A percentile compares a stretch with the other conserved stretches of the same genome.
phyloP scores from a whole-genome alignment of 2,329 filamentous ascomycete species.

The Colletotrichum lindemuthianum region DNA sequence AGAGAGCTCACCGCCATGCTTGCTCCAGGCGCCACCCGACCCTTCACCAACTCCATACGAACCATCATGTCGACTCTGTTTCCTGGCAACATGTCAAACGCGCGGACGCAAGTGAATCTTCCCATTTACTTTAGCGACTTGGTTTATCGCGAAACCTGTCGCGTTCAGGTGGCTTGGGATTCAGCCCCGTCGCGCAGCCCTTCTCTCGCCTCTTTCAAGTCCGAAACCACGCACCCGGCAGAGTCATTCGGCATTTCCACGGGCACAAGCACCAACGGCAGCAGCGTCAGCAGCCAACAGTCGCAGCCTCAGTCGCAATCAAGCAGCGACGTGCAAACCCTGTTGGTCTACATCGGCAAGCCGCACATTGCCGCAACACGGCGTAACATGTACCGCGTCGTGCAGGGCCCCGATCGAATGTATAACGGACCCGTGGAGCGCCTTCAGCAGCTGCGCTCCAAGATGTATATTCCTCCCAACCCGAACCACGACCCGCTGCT shows the following conservation, averaged over 20 bases:
- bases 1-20: constrained; percentile 56
- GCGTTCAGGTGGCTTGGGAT: constrained; percentile 62
- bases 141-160: constrained; percentile 56
- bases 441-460: constrained; percentile 58
- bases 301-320: neutral
- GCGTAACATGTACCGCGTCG: constrained; percentile 57
- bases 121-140: constrained; percentile 60
- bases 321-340: constrained; percentile 38
- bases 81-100: constrained; percentile 46
- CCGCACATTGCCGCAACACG: constrained; percentile 57
- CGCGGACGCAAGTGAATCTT: constrained; percentile 47
- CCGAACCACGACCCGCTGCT: constrained; percentile 63
- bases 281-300: constrained; percentile 16
- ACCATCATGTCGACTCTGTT: constrained; percentile 57
- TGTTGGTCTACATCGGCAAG: constrained; percentile 61
- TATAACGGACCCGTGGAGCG: constrained; percentile 59
- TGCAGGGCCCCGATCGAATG: constrained; percentile 50
- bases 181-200: constrained; percentile 39
- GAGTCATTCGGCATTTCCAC: constrained; percentile 42
- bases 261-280: constrained; percentile 1
- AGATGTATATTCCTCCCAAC: constrained; percentile 58
- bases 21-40: constrained; percentile 44
- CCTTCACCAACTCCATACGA: constrained; percentile 54
- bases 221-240: constrained; percentile 49
- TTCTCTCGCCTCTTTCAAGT: constrained; percentile 44